Evolutionary conservation across 2,329 filamentous ascomycete genomes (phyloP).

Genomic region (Endothia cerciana): DNA sequence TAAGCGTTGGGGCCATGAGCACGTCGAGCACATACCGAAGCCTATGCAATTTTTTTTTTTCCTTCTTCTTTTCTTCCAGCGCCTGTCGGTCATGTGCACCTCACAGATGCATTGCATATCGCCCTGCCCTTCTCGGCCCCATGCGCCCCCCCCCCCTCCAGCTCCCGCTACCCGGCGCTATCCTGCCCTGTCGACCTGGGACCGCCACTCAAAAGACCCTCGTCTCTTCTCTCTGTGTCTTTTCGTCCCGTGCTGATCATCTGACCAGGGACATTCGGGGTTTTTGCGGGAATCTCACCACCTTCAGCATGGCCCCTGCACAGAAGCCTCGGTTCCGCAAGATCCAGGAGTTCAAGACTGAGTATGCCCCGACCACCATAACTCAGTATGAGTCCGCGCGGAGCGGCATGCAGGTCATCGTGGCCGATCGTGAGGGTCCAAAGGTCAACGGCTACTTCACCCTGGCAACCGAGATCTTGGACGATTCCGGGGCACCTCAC

Average conservation of each 20-base stretch:
- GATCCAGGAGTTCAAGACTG: slow-evolving; percentile 82
- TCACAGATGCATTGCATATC: slow-evolving; percentile 4
- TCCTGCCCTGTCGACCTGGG: not conserved
- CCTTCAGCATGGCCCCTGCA: slow-evolving; percentile 58
- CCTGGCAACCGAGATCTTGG: slow-evolving; percentile 94
- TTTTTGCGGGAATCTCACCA: slow-evolving; percentile 31
- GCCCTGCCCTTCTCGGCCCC: not conserved
- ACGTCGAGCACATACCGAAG: not conserved
- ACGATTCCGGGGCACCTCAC: slow-evolving; percentile 92
- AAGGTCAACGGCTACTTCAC: slow-evolving; percentile 95
- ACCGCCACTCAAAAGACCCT: not conserved
- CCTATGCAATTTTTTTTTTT: not conserved
- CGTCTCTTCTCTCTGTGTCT: not conserved
- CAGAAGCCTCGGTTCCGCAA: slow-evolving; percentile 72
- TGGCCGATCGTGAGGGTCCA: slow-evolving; percentile 91
- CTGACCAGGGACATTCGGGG: slow-evolving; percentile 31
- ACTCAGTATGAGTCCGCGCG: slow-evolving; percentile 95
- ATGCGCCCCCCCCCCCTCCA: not conserved
- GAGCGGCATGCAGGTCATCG: slow-evolving; percentile 92
- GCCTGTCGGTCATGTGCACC: not conserved
- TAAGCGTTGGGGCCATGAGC: not conserved
- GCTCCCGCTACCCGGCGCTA: not conserved
- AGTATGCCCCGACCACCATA: slow-evolving; percentile 87
- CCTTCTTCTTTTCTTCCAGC: too few species aligned
- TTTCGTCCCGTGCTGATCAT: slow-evolving; percentile 29